Evolutionary conservation across 1,139 yeast genomes (phyloP).

Genomic region (Pichia sp.): DNA sequence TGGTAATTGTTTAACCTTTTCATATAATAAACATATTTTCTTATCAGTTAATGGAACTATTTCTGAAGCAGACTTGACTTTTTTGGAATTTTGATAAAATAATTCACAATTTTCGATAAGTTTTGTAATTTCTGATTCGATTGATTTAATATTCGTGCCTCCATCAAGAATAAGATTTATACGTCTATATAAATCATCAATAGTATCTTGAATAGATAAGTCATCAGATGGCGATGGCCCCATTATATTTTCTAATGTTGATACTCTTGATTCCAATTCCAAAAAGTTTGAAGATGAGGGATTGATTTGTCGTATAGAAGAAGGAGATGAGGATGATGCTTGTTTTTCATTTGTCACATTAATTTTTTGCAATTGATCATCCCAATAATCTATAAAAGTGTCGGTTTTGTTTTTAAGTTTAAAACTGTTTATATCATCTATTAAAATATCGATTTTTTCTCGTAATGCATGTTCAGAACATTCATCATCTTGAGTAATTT

Average conservation of each 20-base stretch:
- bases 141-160: slow-evolving; percentile 11
- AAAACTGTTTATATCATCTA: slow-evolving; percentile 8
- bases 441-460: slow-evolving; percentile 9
- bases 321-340: too few relatives aligned
- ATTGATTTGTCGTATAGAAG: too few relatives aligned
- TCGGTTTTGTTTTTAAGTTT: background rate
- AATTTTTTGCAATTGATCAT: background rate
- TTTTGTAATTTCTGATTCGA: slow-evolving; percentile 15
- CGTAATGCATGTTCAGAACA: slow-evolving; percentile 4
- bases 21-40: slow-evolving; percentile 18
- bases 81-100: slow-evolving; percentile 12
- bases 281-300: too few relatives aligned
- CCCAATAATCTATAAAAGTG: slow-evolving; percentile 17
- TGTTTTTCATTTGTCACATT: too few relatives aligned
- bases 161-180: slow-evolving; percentile 19
- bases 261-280: slow-evolving; percentile 17
- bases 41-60: slow-evolving; percentile 17
- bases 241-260: slow-evolving; percentile 16
- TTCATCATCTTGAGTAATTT: slow-evolving; percentile 10
- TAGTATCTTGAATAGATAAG: slow-evolving; percentile 19
- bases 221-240: slow-evolving; percentile 9
- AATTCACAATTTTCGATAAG: slow-evolving; percentile 13
- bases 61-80: slow-evolving; percentile 12
- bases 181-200: slow-evolving; percentile 23
- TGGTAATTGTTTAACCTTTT: slow-evolving; percentile 18